phyloP scores from a whole-genome alignment of 257 asterid species.

The Leptodermis oblonga region DNA sequence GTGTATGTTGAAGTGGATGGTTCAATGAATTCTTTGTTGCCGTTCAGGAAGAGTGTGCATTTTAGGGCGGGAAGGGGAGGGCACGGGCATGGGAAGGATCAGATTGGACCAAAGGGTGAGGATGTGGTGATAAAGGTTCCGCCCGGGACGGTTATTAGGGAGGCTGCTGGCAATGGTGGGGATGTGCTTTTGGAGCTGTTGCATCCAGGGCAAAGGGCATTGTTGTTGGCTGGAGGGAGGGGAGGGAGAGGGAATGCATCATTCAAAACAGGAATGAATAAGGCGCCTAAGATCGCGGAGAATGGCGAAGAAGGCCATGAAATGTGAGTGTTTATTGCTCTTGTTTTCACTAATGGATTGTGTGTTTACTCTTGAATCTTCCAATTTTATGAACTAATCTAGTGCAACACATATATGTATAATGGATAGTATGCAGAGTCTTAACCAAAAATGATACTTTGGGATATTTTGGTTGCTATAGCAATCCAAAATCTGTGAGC shows the following conservation, averaged over 20 bases:
- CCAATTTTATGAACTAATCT: not conserved
- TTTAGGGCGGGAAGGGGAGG: constrained; percentile 82
- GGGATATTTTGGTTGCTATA: not conserved
- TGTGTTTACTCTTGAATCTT: not conserved
- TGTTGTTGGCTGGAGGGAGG: constrained; percentile 84
- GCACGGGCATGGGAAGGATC: constrained; percentile 84
- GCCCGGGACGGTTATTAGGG: constrained; percentile 83
- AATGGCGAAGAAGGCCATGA: constrained; percentile 89
- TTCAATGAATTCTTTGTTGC: constrained; percentile 77
- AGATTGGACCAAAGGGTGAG: constrained; percentile 76
- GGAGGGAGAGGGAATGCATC: constrained; percentile 96
- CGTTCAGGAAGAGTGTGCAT: constrained; percentile 80
- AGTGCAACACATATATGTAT: not conserved
- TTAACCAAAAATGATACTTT: not conserved
- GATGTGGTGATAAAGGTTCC: constrained; percentile 80
- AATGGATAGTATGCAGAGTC: not conserved
- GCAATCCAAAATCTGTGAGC: not conserved
- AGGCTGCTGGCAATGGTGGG: constrained; percentile 46
- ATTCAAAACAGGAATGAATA: constrained; percentile 74
- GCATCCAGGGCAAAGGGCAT: constrained; percentile 72
- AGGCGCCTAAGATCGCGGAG: constrained; percentile 93
- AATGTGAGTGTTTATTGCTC: constrained; percentile 45
- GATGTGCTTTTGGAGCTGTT: constrained; percentile 68
- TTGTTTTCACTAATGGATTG: constrained; percentile 11
- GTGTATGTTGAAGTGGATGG: constrained; percentile 73